Evolutionary conservation across 768 basidiomycete species (phyloP), one percentile per base, ranked within the genome.

Genomic region (Leccinum broughii): DNA sequence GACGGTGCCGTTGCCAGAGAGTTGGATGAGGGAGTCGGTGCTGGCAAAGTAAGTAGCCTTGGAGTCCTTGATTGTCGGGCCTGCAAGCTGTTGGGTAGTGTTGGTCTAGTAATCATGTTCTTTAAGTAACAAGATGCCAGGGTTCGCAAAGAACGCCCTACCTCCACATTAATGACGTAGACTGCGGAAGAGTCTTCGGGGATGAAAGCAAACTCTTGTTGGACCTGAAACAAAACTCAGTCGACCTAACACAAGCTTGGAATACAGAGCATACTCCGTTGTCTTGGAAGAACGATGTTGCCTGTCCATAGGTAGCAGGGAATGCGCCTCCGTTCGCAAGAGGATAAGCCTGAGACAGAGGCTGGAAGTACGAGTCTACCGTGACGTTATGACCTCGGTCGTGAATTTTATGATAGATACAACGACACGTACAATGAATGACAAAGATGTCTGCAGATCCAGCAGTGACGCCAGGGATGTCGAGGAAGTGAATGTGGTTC

Each of bases 401-500:
- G n/a, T 22, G 32, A 13, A 13, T 51, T 49, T 17, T 26, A 9
- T 37, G 3, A 41, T 28, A 28, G 28, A 8, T 3, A 39, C 30
- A 20, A 24, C 2, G 26, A 30, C n/a, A 78, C 88, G 65, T 67
- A 89, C 91, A 95, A 73, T 95, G 93, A 61, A 95, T 90, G 28
- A 95, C 92, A 64, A 92, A 95, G 59, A 95, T 88, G 56, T 86
- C 77, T 3, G 86, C 88, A 44, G 81, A 83, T 11, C 93, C 93
- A 20, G 88, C 82, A n/a, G 83, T 59, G 7, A 82, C 78, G 24
- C 78, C 80, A 9, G 91, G 89, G 2, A 90, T 85, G 61, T 90
- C 78, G 24, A 94, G 77, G 82, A 93, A 94, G 71, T 89, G 85
- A 56, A 95, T 79, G 69, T 95, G 93, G 72, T 95, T 95, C 66